These are phyloP conservation scores for Suillus tomentosus DNA, from an alignment of 768 basidiomycete species.

Conservation along the genomic window DNA sequence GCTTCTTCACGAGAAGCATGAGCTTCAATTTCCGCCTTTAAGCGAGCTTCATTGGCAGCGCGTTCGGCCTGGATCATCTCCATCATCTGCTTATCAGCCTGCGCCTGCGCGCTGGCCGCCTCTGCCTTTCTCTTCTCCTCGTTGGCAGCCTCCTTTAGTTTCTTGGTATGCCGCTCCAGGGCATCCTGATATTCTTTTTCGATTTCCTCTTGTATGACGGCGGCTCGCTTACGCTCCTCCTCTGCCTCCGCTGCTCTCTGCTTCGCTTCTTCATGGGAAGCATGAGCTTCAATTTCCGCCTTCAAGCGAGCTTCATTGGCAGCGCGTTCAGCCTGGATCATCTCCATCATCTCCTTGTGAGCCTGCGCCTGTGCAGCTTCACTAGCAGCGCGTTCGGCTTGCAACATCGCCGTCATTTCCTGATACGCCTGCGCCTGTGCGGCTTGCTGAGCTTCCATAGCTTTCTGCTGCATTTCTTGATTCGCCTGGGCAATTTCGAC, in stretches of 20 bases:
- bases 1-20: not conserved
- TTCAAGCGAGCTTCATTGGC: conserved; percentile 12
- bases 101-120: conserved; percentile 10
- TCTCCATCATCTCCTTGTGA: not conserved
- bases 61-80: conserved; percentile 11
- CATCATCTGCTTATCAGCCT: too few species aligned
- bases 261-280: conserved; percentile 9
- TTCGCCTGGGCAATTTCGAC: not conserved
- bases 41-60: conserved; percentile 9
- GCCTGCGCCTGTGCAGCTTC: not conserved
- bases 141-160: conserved; percentile 16
- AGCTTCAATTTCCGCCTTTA: too few species aligned
- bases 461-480: not conserved
- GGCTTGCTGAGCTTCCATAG: not conserved
- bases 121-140: conserved; percentile 20
- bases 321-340: not conserved
- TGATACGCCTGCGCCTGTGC: not conserved
- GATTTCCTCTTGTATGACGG: conserved; percentile 12
- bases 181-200: conserved; percentile 11
- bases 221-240: conserved; percentile 15
- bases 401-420: not conserved
- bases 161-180: conserved; percentile 8
- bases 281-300: conserved; percentile 14
- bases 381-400: not conserved
- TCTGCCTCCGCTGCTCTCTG: conserved; percentile 8